Evolutionary conservation across 2,329 filamentous ascomycete species (phyloP).

Genomic region (Aureobasidium pullulans): DNA sequence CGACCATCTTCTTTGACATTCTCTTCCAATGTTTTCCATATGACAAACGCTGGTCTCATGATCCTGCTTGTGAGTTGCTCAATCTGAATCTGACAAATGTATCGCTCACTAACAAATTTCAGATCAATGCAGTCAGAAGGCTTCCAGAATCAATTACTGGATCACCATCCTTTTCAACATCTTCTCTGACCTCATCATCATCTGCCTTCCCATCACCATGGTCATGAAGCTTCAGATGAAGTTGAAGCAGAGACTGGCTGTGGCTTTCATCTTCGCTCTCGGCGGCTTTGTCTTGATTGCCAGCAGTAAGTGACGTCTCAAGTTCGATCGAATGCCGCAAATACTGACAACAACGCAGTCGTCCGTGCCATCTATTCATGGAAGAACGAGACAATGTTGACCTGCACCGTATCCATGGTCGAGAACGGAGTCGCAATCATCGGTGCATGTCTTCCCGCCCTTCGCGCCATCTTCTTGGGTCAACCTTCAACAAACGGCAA

Average conservation of each 20-base stretch:
- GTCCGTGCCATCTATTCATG: constrained; percentile 7
- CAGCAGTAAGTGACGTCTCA: background rate
- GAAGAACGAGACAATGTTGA: constrained; percentile 10
- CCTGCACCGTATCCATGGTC: constrained; percentile 9
- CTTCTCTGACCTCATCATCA: constrained; percentile 2
- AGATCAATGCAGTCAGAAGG: constrained; percentile 6
- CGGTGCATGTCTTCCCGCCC: constrained; percentile 6
- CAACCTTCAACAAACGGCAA: background rate
- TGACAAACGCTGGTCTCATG: constrained; percentile 3
- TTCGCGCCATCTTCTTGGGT: constrained; percentile 2
- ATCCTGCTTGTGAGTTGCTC: background rate
- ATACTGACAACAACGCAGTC: background rate
- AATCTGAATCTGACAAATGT: background rate
- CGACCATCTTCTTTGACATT: constrained; percentile 8
- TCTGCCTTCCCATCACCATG: constrained; percentile 12
- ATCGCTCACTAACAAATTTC: background rate
- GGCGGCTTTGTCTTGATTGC: constrained; percentile 8
- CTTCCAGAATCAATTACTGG: constrained; percentile 10
- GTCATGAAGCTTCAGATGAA: constrained; percentile 11
- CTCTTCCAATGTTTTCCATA: constrained; percentile 10
- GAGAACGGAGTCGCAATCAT: constrained; percentile 12
- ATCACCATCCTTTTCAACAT: constrained; percentile 12
- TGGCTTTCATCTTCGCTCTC: background rate
- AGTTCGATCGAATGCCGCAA: too few species aligned
- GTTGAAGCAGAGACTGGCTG: constrained; percentile 1